Conservation (phyloP, 2,329 filamentous ascomycete genomes). For the Sarocladium kiliense region DNA sequence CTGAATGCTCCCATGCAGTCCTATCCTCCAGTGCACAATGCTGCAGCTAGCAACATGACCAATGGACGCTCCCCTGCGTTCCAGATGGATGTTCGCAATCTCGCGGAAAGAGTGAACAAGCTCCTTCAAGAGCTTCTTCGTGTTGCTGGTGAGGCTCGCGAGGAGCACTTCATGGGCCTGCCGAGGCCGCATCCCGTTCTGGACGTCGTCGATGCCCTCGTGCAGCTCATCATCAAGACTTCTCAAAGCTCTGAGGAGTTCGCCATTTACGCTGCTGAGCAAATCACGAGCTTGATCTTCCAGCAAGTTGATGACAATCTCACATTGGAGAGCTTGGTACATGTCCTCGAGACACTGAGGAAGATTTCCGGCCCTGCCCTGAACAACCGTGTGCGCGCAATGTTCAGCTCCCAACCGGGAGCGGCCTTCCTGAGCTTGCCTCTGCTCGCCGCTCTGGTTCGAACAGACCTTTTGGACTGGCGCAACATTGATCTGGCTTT, state of each 20-base stretch:
- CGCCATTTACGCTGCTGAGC: slow-evolving; percentile 53
- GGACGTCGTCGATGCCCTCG: slow-evolving; percentile 58
- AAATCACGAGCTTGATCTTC: slow-evolving; percentile 54
- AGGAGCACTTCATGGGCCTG: slow-evolving; percentile 56
- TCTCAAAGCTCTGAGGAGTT: slow-evolving; percentile 58
- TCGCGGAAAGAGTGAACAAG: slow-evolving; percentile 53
- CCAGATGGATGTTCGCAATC: slow-evolving; percentile 45
- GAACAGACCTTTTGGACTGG: slow-evolving; percentile 59
- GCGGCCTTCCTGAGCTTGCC: slow-evolving; percentile 52
- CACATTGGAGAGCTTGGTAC: slow-evolving; percentile 56
- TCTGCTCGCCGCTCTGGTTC: slow-evolving; percentile 51
- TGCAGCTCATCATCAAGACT: slow-evolving; percentile 58
- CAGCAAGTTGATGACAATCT: slow-evolving; percentile 49
- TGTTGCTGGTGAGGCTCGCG: slow-evolving; percentile 45
- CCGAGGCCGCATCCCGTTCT: slow-evolving; percentile 54
- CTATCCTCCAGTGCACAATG: slow-evolving; percentile 49
- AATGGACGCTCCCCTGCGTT: slow-evolving; percentile 46
- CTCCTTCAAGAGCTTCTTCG: slow-evolving; percentile 53
- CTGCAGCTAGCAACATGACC: slow-evolving; percentile 26
- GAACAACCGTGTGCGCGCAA: slow-evolving; percentile 48
- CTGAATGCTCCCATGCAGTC: slow-evolving; percentile 47
- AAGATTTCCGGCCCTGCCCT: slow-evolving; percentile 53
- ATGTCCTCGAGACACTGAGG: slow-evolving; percentile 55
- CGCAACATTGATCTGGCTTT: slow-evolving; percentile 65
- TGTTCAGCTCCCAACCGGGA: slow-evolving; percentile 53